These are phyloP conservation scores for Paradendryphiella salina DNA, from an alignment of 2,329 filamentous ascomycete species.

Conservation along the genomic window DNA sequence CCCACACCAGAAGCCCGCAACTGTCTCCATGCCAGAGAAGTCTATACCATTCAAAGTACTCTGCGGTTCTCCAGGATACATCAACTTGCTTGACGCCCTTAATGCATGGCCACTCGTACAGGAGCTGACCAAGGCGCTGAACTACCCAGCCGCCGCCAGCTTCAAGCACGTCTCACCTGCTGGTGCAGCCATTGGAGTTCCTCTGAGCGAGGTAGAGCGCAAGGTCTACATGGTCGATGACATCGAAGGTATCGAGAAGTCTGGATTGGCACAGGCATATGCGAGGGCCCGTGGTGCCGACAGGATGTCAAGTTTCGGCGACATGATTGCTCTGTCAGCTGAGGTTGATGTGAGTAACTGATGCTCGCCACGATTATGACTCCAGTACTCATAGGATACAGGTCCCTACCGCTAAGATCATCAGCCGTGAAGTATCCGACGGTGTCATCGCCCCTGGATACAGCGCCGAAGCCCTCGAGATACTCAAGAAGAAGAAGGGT, in stretches of 20 bases:
- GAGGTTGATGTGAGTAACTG: conserved; percentile 67
- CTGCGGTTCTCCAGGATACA: conserved; percentile 86
- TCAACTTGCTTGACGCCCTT: conserved; percentile 93
- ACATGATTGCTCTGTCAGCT: conserved; percentile 91
- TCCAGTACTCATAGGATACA: conserved; percentile 4
- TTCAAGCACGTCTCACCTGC: conserved; percentile 98
- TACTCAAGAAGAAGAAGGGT: conserved; percentile 97
- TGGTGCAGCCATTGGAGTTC: conserved; percentile 89
- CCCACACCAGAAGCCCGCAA: conserved; percentile 96
- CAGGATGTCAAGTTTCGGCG: conserved; percentile 98
- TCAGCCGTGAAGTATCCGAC: conserved; percentile 96
- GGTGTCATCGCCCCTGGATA: conserved; percentile 93
- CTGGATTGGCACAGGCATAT: conserved; percentile 88
- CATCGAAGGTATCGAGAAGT: conserved; percentile 84
- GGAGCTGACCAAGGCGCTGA: conserved; percentile 87
- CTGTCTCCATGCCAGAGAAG: conserved; percentile 73
- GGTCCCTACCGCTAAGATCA: conserved; percentile 90
- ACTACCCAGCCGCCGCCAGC: conserved; percentile 87
- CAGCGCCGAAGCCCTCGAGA: conserved; percentile 79
- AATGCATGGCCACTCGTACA: conserved; percentile 98
- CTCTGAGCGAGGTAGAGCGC: conserved; percentile 82
- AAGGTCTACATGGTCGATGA: conserved; percentile 99
- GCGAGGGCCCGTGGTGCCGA: conserved; percentile 93
- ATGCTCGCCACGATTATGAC: neutral
- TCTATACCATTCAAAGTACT: conserved; percentile 94